phyloP scores from a whole-genome alignment of 148 eudicot species.

The Mesembryanthemum crystallinum region DNA sequence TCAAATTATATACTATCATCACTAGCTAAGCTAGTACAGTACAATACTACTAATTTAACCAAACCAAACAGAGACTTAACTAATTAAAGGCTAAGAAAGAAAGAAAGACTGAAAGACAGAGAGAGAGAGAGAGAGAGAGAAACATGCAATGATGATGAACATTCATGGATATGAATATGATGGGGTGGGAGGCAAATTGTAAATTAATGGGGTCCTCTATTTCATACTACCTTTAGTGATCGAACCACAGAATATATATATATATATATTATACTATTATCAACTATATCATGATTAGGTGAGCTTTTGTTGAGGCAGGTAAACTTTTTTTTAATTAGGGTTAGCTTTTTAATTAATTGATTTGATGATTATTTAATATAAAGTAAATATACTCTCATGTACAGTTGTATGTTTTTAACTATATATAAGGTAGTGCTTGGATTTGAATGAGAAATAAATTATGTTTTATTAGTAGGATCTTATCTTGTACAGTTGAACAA shows the following conservation, averaged over 20 bases:
- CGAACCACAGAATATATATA: conserved; percentile 1
- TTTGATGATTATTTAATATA: background rate
- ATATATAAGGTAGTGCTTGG: conserved; percentile 31
- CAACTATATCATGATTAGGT: conserved; percentile 34
- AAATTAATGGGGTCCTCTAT: conserved; percentile 11
- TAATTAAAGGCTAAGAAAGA: background rate
- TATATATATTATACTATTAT: too few species aligned
- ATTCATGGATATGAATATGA: conserved; percentile 13
- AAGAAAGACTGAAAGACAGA: too few species aligned
- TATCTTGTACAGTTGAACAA: conserved; percentile 15
- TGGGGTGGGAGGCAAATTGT: background rate
- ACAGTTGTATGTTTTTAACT: conserved; percentile 25
- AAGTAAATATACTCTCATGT: background rate
- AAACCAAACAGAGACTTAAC: background rate
- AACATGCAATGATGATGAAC: conserved; percentile 33
- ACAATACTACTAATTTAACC: background rate
- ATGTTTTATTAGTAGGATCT: background rate
- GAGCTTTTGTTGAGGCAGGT: conserved; percentile 43
- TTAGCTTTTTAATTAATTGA: conserved; percentile 1
- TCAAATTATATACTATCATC: too few species aligned
- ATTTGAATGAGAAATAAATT: conserved; percentile 3
- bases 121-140: too few species aligned
- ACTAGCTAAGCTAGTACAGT: too few species aligned
- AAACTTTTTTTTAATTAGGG: conserved; percentile 9
- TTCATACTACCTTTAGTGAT: background rate